These are phyloP conservation scores for Falciphora oryzae DNA, from an alignment of 2,329 filamentous ascomycete genomes.

Conservation along the genomic window DNA sequence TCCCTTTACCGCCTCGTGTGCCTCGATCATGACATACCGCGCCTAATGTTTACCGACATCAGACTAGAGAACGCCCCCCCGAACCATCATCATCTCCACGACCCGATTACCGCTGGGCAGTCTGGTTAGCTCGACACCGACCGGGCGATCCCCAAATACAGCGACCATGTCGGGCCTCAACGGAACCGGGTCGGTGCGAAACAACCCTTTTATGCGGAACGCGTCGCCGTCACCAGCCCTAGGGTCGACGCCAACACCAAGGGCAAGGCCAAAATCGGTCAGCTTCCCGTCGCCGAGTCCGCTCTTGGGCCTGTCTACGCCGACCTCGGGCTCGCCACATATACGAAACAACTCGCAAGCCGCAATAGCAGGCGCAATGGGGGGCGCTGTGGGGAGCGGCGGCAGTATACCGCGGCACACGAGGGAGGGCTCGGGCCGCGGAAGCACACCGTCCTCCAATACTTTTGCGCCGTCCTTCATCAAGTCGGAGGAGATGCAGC, in stretches of 20 bases:
- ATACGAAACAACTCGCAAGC: constrained; percentile 53
- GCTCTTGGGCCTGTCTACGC: constrained; percentile 25
- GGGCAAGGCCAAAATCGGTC: constrained; percentile 68
- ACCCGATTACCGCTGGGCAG: neutral
- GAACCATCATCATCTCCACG: neutral
- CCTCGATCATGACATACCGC: neutral
- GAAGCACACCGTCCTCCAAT: constrained; percentile 55
- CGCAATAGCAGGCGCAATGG: constrained; percentile 36
- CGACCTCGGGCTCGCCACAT: constrained; percentile 44
- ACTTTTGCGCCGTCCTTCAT: constrained; percentile 98
- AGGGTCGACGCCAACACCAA: constrained; percentile 34
- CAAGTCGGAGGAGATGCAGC: constrained; percentile 68
- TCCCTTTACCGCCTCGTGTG: neutral
- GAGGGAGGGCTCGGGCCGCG: constrained; percentile 52
- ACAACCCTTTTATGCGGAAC: constrained; percentile 72
- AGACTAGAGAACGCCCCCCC: neutral
- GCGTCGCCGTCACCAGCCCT: constrained; percentile 56
- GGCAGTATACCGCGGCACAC: constrained; percentile 30
- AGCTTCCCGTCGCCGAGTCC: constrained; percentile 50
- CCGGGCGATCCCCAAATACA: neutral
- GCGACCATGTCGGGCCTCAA: constrained; percentile 7
- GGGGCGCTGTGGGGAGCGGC: constrained; percentile 13
- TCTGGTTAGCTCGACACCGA: neutral
- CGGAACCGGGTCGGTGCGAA: constrained; percentile 45
- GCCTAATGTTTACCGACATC: neutral